Evolutionary conservation across 352 stramenopile species (phyloP).

Genomic region (Phytopythium montanum): DNA sequence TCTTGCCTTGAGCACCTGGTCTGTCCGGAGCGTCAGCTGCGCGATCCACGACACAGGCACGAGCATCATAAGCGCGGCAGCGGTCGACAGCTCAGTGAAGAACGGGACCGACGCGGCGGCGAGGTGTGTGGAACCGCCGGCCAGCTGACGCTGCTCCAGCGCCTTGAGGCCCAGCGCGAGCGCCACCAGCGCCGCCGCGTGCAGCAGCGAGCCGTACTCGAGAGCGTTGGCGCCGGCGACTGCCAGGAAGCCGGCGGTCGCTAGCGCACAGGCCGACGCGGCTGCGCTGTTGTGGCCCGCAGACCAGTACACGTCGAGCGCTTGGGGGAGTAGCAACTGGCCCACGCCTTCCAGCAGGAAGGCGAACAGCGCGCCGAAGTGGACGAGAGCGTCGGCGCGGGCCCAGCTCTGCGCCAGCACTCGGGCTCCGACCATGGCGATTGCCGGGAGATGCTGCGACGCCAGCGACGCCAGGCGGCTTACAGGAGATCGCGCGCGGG

Average conservation of each 20-base stretch:
- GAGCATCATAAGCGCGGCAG: conserved; percentile 22
- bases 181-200: conserved; percentile 46
- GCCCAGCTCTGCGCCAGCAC: conserved; percentile 47
- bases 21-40: conserved; percentile 24
- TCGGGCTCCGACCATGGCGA: conserved; percentile 27
- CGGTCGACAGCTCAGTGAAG: conserved; percentile 37
- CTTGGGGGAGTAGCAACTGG: conserved; percentile 40
- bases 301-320: conserved; percentile 20
- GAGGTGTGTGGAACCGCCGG: conserved; percentile 19
- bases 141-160: conserved; percentile 11
- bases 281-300: neutral
- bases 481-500: conserved; percentile 6
- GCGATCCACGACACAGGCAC: conserved; percentile 30
- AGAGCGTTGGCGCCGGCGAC: conserved; percentile 57
- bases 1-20: conserved; percentile 17
- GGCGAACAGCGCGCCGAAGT: conserved; percentile 70
- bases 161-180: conserved; percentile 35
- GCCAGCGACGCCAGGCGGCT: neutral
- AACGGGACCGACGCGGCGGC: conserved; percentile 22
- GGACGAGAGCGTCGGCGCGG: conserved; percentile 44
- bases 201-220: conserved; percentile 61
- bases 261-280: conserved; percentile 13
- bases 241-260: conserved; percentile 41
- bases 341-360: conserved; percentile 60
- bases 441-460: conserved; percentile 11